Evolutionary conservation across 2,329 filamentous ascomycete genomes (phyloP).

Genomic region (Aspergillus fructus): DNA sequence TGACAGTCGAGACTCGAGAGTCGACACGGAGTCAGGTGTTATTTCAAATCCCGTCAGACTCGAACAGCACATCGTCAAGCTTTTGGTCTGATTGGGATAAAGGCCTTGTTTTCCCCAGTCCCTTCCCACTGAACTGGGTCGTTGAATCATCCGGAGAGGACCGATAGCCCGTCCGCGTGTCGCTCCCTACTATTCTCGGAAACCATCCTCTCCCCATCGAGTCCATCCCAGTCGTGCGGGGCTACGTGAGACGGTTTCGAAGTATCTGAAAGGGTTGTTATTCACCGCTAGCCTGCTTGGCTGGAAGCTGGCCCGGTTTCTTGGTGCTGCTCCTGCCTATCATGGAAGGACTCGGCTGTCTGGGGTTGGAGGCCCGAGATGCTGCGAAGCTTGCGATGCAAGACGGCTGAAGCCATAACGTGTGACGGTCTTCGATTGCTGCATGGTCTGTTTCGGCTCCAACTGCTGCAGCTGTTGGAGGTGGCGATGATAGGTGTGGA

Average conservation of each 20-base stretch:
- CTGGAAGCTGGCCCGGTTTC: not conserved
- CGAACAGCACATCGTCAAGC: not conserved
- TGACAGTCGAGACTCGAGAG: not conserved
- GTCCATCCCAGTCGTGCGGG: not conserved
- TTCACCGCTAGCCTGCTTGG: not conserved
- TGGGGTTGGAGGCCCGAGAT: not conserved
- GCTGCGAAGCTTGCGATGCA: conserved; percentile 5
- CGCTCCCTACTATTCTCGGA: conserved; percentile 11
- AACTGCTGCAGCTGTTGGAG: not conserved
- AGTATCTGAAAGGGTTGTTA: conserved; percentile 5
- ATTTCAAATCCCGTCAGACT: not conserved
- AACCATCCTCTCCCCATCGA: not conserved
- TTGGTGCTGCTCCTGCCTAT: not conserved
- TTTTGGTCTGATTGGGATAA: not conserved
- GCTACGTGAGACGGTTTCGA: conserved; percentile 1
- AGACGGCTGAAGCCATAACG: not conserved
- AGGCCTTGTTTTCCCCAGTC: not conserved
- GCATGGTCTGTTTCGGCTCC: not conserved
- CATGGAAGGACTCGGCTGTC: not conserved
- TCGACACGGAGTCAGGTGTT: not conserved
- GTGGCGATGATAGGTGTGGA: not conserved
- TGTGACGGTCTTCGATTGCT: not conserved
- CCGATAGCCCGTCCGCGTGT: conserved; percentile 1
- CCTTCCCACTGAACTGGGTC: not conserved
- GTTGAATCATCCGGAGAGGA: not conserved